Percentiles rank a stretch among this genome's conserved stretches.
phyloP scores from a whole-genome alignment of 768 basidiomycete species.

The Suillus bovinus region DNA sequence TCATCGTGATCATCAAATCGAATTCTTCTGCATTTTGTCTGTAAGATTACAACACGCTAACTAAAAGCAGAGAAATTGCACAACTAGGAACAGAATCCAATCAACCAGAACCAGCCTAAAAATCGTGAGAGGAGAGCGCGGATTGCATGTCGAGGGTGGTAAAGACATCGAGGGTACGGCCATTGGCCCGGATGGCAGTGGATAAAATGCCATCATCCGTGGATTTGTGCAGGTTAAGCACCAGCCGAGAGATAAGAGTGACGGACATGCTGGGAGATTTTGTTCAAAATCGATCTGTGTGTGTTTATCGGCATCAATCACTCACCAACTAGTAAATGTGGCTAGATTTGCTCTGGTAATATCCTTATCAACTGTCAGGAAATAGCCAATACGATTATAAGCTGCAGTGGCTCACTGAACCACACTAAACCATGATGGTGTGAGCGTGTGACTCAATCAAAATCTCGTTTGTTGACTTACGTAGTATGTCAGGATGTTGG shows the following conservation, averaged over 20 bases:
- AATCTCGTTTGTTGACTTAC: not conserved
- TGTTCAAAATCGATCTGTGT: not conserved
- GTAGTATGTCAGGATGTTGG: not conserved
- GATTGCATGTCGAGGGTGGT: not conserved
- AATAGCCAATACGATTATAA: not conserved
- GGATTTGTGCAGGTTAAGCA: slow-evolving; percentile 54
- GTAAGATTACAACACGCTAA: too few relatives aligned
- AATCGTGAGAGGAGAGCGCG: too few relatives aligned
- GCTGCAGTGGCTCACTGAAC: not conserved
- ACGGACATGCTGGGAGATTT: slow-evolving; percentile 43
- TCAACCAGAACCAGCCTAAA: not conserved
- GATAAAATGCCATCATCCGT: slow-evolving; percentile 20
- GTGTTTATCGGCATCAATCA: not conserved
- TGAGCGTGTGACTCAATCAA: not conserved
- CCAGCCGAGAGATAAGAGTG: slow-evolving; percentile 54
- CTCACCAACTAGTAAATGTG: slow-evolving; percentile 50
- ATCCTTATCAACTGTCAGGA: slow-evolving; percentile 31
- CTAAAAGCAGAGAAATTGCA: too few relatives aligned
- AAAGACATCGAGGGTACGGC: not conserved
- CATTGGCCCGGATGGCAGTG: not conserved
- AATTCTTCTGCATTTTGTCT: too few relatives aligned
- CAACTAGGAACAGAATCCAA: not conserved
- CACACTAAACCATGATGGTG: not conserved
- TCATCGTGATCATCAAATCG: too few relatives aligned
- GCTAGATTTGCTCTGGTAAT: slow-evolving; percentile 47